Percentiles rank a stretch among this genome's conserved stretches.
These are phyloP conservation scores for Fusarium goolgardi DNA, from an alignment of 2,329 filamentous ascomycete genomes.

Conservation along the genomic window DNA sequence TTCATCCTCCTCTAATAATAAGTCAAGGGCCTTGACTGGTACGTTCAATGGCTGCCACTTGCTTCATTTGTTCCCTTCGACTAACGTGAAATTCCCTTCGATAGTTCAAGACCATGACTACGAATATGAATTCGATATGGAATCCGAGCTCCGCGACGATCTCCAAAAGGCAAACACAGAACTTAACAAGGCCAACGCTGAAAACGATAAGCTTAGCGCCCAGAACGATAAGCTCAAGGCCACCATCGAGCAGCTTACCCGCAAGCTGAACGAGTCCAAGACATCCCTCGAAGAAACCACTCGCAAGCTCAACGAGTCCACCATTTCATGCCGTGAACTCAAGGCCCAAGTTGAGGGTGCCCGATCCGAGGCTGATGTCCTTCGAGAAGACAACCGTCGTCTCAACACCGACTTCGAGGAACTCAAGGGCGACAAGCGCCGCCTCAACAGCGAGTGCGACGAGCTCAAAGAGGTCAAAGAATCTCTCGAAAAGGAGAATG, in stretches of 20 bases:
- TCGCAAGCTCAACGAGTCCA: slow-evolving; percentile 36
- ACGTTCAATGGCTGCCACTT: slow-evolving; percentile 32
- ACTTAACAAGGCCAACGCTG: slow-evolving; percentile 46
- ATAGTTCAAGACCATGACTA: slow-evolving; percentile 42
- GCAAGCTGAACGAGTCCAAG: slow-evolving; percentile 48
- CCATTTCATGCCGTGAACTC: slow-evolving; percentile 42
- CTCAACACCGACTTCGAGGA: slow-evolving; percentile 44
- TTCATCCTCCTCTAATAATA: slow-evolving; percentile 30
- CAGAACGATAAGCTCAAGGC: slow-evolving; percentile 48
- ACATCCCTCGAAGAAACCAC: slow-evolving; percentile 32
- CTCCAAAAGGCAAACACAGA: slow-evolving; percentile 48
- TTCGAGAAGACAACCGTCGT: slow-evolving; percentile 45
- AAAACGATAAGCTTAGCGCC: slow-evolving; percentile 46
- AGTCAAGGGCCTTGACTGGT: slow-evolving; percentile 43
- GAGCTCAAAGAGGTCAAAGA: slow-evolving; percentile 41
- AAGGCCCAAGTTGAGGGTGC: slow-evolving; percentile 45
- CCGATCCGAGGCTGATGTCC: slow-evolving; percentile 44
- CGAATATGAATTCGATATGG: slow-evolving; percentile 43
- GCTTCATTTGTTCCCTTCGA: slow-evolving; percentile 15
- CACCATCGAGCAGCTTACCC: slow-evolving; percentile 46
- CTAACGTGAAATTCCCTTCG: slow-evolving; percentile 32
- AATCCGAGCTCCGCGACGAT: slow-evolving; percentile 44
- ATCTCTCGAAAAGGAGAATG: slow-evolving; percentile 44
- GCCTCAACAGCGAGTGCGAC: slow-evolving; percentile 46
- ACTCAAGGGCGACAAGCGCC: slow-evolving; percentile 45